Percentiles rank a stretch among this genome's conserved stretches.
Conservation (phyloP, 192 early-diverging fungal genomes). For the Linnemannia zychae region DNA sequence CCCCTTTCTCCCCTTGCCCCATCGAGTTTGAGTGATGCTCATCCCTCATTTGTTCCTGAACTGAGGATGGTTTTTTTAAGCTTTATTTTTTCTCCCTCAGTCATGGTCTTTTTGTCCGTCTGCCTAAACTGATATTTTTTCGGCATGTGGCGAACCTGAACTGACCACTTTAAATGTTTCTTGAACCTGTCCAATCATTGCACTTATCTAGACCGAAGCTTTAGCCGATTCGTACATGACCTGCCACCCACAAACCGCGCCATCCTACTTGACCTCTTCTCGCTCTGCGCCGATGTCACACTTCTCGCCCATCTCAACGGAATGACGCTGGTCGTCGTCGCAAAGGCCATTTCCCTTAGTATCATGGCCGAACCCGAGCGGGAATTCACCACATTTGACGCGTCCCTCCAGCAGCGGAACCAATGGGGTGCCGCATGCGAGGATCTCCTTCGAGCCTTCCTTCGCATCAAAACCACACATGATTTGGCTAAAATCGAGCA, state of each 20-base stretch:
- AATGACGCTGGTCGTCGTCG: conserved; percentile 46
- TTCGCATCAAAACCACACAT: conserved; percentile 49
- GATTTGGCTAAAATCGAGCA: conserved; percentile 54
- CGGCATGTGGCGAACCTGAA: not conserved
- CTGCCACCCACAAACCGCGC: conserved; percentile 45
- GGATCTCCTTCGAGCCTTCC: conserved; percentile 50
- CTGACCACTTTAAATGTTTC: not conserved
- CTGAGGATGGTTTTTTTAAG: not conserved
- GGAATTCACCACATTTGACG: conserved; percentile 49
- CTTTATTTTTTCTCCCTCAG: not conserved
- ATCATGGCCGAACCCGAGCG: conserved; percentile 48
- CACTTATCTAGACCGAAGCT: conserved; percentile 25
- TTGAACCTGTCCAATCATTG: conserved; percentile 4
- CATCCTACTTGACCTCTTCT: conserved; percentile 50
- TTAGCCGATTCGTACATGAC: conserved; percentile 38
- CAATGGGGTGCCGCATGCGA: conserved; percentile 52
- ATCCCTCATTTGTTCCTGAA: not conserved
- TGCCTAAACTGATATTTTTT: not conserved
- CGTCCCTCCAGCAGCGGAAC: conserved; percentile 47
- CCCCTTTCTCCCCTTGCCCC: not conserved
- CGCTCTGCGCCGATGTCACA: conserved; percentile 50
- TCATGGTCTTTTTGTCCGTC: not conserved
- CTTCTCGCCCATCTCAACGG: conserved; percentile 52
- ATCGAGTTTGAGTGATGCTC: not conserved
- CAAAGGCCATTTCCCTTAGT: conserved; percentile 55